phyloP scores from a whole-genome alignment of 164 flowering plant genomes.

The Cinnamomum chago region DNA sequence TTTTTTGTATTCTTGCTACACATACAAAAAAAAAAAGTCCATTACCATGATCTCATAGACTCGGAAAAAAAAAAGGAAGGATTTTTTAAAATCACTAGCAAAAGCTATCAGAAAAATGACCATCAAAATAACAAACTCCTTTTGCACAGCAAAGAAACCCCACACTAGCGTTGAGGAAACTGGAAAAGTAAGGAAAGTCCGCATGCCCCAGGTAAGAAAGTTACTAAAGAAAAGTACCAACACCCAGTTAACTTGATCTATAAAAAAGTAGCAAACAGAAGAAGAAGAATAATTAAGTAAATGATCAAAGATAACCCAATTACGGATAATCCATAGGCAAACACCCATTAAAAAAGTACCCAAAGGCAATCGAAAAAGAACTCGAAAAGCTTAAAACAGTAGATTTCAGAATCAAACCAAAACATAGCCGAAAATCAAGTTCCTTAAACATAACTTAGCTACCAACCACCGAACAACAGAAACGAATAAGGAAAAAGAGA shows the following conservation, averaged over 20 bases:
- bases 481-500: neutral
- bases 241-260: no score
- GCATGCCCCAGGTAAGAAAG: neutral
- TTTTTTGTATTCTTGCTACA: no score
- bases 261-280: neutral
- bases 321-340: neutral
- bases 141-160: neutral
- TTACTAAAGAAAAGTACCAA: neutral
- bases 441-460: neutral
- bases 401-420: neutral
- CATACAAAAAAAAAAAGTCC: no score
- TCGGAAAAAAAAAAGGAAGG: no score
- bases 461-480: neutral
- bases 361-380: neutral
- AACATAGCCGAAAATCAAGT: neutral
- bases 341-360: neutral
- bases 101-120: neutral
- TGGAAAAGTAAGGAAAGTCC: neutral
- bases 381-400: neutral
- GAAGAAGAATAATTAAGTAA: neutral
- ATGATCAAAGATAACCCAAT: neutral
- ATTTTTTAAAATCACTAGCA: no score
- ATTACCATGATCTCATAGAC: no score
- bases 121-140: neutral
- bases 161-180: neutral